Evolutionary conservation across 306 rosid genomes (phyloP), one percentile per base, ranked within the genome.

Genomic region (Lathyrus tuberosus): DNA sequence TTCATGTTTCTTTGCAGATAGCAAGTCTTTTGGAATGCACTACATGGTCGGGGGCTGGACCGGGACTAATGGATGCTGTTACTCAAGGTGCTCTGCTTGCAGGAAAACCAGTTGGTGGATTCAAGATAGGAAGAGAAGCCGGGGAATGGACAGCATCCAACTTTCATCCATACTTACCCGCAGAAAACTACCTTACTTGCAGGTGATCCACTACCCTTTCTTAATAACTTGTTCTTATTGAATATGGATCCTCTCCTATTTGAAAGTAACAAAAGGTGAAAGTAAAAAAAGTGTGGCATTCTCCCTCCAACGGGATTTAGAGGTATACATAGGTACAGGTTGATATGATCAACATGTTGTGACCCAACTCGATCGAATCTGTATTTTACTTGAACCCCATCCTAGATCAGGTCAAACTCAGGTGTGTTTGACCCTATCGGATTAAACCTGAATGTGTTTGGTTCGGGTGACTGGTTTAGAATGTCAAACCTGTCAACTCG

Each of bases 31-130:
- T 94, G 87, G 87, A 84, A 47, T 88, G 97, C 78, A 90, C 98
- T 53, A 69, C 98, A 10, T 94, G 98, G 98, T 72, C 92, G 20
- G 97, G 97, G 56, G 96, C 75, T 22, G 98, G 98, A 74, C 98
- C 98, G 2, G 97, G 98, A 52, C 71, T 94, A 37, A 94, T 94
- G 98, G 97, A 90, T 53, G 98, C 98, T 26, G 96, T 85, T 58
- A 84, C 88, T 17, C 85, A 90, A 81, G 97, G 98, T 76, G 95
- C 92, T 64, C 40, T 90, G 67, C 78, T 67, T 68, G 96, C 86
- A 14, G 92, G 92, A 69, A 93, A 88, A 58, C 83, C 84, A 0
- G 94, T 90, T 41, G 98, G 94, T 10, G 98, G 96, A 15, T 87
- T 90, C 73, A 94, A 94, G 88, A 90, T 94, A 11, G 90, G 89